Evolutionary conservation across 495 filamentous ascomycete species (phyloP), one percentile per base, ranked within the genome.

Genomic region (Trichoderma erinaceum): DNA sequence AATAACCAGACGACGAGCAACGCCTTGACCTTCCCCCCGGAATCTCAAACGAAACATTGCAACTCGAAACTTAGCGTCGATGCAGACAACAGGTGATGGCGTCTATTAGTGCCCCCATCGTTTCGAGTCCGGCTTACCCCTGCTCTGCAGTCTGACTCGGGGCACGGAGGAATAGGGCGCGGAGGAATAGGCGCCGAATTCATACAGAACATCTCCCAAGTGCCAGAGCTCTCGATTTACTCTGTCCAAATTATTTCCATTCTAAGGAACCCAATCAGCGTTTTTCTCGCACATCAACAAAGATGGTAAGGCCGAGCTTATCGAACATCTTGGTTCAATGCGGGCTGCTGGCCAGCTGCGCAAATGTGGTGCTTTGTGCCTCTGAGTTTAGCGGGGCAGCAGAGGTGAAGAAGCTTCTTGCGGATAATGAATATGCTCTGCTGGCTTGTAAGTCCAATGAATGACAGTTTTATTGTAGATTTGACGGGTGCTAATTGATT

Each of bases 391-490:
- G 56, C 56, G 56, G 12, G 25, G 16, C 56, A 13, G 15, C 25
- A 23, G 25, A 61, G 29, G 25, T 61, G 25, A 4, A 61, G 81
- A 71, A 75, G 32, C 78, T 80, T 71, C 70, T 72, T 0, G 69
- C 68, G 12, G 73, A 75, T 16, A 72, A 78, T 21, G 77, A 79
- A 4, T 68, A 75, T 64, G 76, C 73, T 1, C 70, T 83, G 27
- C 12, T 61, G 11, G 56, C 56, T 18, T 61, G 56, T 61, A 61
- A 61, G 56, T 61, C 25, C 16, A 46, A 46, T 18, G 12, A 46
- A 12, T 11, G 43, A 15, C 12, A 12, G 0, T 0, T 46, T 18
- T 16, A 4, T 46, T 5, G 1, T 13, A 16, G 12, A 4, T 18
- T 1, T 58, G n/a, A 58, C n/a, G 27, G 0, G 5, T 32, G 27